These are phyloP conservation scores for Chaetomium olivaceum DNA, from an alignment of 2,329 filamentous ascomycete genomes.

Conservation along the genomic window DNA sequence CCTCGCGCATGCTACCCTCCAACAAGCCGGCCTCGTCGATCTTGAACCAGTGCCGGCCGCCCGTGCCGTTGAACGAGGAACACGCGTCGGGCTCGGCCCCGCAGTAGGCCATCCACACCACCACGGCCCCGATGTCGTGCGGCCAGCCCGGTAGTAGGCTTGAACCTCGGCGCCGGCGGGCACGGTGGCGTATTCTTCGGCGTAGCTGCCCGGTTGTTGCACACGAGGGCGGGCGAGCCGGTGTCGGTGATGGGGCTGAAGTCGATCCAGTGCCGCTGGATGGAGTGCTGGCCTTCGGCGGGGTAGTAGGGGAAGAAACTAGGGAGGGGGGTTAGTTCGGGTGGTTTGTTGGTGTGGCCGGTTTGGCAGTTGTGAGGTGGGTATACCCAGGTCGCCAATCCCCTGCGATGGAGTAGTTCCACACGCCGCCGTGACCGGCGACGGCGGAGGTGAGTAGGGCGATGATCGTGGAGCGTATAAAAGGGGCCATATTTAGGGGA, in stretches of 20 bases:
- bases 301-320: conserved; percentile 16
- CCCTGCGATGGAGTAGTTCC: conserved; percentile 16
- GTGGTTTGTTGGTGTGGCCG: not conserved
- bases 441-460: not conserved
- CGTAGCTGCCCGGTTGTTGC: conserved; percentile 10
- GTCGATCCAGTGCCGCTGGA: conserved; percentile 14
- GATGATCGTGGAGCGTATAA: not conserved
- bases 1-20: not conserved
- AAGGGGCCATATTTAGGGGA: not conserved
- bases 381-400: conserved; percentile 11
- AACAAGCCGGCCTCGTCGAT: conserved; percentile 3
- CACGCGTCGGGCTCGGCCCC: not conserved
- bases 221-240: not conserved
- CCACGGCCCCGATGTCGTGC: conserved; percentile 7
- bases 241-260: conserved; percentile 9
- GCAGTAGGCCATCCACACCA: conserved; percentile 16
- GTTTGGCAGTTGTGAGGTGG: not conserved
- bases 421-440: conserved; percentile 7
- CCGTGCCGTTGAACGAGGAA: not conserved
- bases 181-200: conserved; percentile 9
- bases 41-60: conserved; percentile 9
- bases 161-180: not conserved
- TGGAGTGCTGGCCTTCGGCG: conserved; percentile 6
- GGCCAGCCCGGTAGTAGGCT: conserved; percentile 13
- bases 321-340: not conserved